A percentile compares a stretch with the other conserved stretches of the same genome.
Conservation (phyloP, 192 early-diverging fungal species). For the Coemansia sp. region DNA sequence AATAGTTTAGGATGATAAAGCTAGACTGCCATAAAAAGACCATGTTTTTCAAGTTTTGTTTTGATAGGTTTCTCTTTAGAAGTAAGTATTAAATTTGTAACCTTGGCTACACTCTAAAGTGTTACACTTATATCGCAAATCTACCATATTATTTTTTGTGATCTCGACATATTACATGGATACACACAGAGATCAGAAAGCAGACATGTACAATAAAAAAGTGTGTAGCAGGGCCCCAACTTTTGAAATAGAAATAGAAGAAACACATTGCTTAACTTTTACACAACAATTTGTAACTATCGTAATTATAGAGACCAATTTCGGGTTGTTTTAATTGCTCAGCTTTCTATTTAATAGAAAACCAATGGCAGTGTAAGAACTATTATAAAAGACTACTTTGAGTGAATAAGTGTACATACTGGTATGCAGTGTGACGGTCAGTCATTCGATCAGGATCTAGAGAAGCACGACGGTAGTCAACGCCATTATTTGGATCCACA, state of each 20-base stretch:
- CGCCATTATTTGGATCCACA: slow-evolving; percentile 42
- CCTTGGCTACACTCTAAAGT: too few species aligned
- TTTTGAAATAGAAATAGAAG: not conserved
- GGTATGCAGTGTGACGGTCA: slow-evolving; percentile 51
- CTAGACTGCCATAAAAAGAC: too few species aligned
- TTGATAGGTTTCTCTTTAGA: too few species aligned
- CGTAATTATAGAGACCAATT: not conserved
- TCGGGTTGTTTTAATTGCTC: not conserved
- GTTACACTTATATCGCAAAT: too few species aligned
- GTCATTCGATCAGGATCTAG: slow-evolving; percentile 45
- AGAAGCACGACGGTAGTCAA: slow-evolving; percentile 40
- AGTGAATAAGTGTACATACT: slow-evolving; percentile 53
- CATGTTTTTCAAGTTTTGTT: too few species aligned
- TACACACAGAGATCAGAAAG: not conserved
- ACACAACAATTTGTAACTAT: not conserved
- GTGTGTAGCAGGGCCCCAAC: not conserved
- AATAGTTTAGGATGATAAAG: too few species aligned
- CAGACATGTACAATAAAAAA: not conserved
- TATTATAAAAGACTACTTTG: slow-evolving; percentile 41
- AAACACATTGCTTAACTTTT: not conserved
- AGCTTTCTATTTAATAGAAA: not conserved
- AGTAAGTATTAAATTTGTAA: too few species aligned
- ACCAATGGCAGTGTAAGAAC: not conserved
- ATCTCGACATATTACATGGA: not conserved
- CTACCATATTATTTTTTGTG: too few species aligned